Base-by-base conservation (phyloP, 179 eudicot genomes). In the Nepenthes alata region DNA sequence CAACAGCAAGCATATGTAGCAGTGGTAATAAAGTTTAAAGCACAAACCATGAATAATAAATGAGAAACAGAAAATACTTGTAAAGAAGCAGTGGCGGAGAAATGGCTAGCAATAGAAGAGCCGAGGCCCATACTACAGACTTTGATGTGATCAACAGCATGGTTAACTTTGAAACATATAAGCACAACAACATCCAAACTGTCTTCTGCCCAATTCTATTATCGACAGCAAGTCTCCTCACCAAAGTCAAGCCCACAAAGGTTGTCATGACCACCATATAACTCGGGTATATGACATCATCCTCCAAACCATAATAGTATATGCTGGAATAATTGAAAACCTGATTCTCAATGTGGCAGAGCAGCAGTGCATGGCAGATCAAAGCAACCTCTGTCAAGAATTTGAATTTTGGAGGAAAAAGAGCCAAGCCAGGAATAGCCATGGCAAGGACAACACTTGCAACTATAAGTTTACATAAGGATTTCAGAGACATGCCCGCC, bases 81-180 rank as follows among this genome's bases (percentile, higher is more conserved):
- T 91, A 91, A 57, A 91, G 95, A 70, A 91, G 93, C 75, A 91
- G 67, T 14, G 98, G 98, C 52, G 98, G 98, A 70, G 98, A 89
- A 65, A 91, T 77, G 47, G 98, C 95, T 74, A 89, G 70, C 47
- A 89, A 58, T 38, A 91, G 86, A 74, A 86, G 78, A 71, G 95
- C 98, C n/a, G 96, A 81, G 55, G 80, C 86, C 98, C 98, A 91
- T 67, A 91, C 68, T 53, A 82, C 91, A 78, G 89, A 61, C 72
- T 86, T 91, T 57, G 96, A 86, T 58, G 85, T 65, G 76, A 91
- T 80, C 61, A 91, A 83, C 25, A 91, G 78, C 98, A 91, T 86
- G 49, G 96, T 71, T 47, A 91, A 72, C 85, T 91, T 91, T 47
- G 98, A 83, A 35, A 78, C 76, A 74, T 91, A 91, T 58, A 91